Conservation (phyloP, 2,329 filamentous ascomycete species). For the Aspergillus uvarum region DNA sequence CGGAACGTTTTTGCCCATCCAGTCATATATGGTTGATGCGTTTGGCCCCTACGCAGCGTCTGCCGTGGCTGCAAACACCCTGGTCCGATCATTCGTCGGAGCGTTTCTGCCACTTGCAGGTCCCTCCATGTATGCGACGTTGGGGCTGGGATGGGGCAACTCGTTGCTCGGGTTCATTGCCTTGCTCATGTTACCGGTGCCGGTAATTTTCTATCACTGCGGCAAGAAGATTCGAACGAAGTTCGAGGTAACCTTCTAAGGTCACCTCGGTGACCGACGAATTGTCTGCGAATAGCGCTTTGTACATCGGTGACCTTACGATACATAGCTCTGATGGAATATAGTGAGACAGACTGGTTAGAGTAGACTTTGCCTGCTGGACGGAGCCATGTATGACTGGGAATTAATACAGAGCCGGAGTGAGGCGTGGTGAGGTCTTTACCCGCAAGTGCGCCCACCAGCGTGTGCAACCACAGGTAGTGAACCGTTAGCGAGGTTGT, state of each 20-base stretch:
- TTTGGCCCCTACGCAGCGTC: conserved; percentile 1
- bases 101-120: conserved; percentile 2
- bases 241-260: not conserved
- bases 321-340: not conserved
- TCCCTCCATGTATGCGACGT: not conserved
- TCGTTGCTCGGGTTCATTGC: conserved; percentile 2
- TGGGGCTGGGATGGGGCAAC: conserved; percentile 5
- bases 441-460: not conserved
- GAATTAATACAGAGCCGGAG: too few relatives aligned
- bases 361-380: not conserved
- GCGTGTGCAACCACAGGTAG: not conserved
- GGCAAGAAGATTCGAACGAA: not conserved
- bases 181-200: conserved; percentile 1
- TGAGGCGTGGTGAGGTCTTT: too few relatives aligned
- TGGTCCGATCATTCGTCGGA: not conserved
- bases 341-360: not conserved
- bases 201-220: not conserved
- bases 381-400: not conserved
- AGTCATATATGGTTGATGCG: conserved; percentile 2
- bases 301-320: not conserved
- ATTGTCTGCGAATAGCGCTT: not conserved
- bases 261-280: not conserved
- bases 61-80: not conserved
- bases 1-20: not conserved
- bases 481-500: too few relatives aligned